Base-by-base conservation (phyloP, 2,329 filamentous ascomycete genomes). In the Diaporthe batatas region DNA sequence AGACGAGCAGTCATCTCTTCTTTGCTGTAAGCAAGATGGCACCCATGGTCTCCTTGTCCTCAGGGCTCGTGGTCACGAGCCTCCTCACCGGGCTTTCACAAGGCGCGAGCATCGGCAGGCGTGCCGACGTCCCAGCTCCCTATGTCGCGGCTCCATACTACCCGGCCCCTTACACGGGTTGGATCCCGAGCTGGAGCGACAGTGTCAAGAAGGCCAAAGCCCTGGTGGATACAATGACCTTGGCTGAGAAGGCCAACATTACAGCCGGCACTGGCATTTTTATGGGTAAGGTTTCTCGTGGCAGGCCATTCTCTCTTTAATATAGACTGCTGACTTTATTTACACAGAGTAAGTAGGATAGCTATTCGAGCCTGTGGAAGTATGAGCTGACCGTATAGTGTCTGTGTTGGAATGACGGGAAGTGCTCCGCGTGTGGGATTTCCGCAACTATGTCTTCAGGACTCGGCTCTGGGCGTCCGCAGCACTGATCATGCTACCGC, bases 211-310 rank as follows among this genome's bases (percentile, higher is more conserved):
- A 93, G 77, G 93, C 93, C 1, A 86, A 90, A 72, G 81, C 84
- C 4, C 81, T 95, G 18, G 93, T 96, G 21, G 88, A 90, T 69
- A 88, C 90, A 62, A 94, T 96, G 93, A 95, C 93, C 0, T 82
- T 96, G 71, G 93, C 92, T 2, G 93, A 95, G 80, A 96, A 95
- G 83, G 91, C 92, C 4, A 95, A 95, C 78, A 86, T 95, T 68
- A 94, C 92, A 0, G 89, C 89, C 1, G 93, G 93, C 4, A 91
- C 88, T 1, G 93, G 93, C 1, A 87, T 91, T 54, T 92, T 86
- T 75, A 95, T 94, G 93, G 92, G 88, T 84, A 79, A 76, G 78
- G 77, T 18, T 11, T n/a, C 53, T 55, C 34, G 44, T 21, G 54
- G 25, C 1, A 18, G 21, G 16, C 14, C 36, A 25, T n/a, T 47